Evolutionary conservation across 2,329 filamentous ascomycete species (phyloP), one percentile per base, ranked within the genome.

Genomic region (Chalaropsis ovoidea): DNA sequence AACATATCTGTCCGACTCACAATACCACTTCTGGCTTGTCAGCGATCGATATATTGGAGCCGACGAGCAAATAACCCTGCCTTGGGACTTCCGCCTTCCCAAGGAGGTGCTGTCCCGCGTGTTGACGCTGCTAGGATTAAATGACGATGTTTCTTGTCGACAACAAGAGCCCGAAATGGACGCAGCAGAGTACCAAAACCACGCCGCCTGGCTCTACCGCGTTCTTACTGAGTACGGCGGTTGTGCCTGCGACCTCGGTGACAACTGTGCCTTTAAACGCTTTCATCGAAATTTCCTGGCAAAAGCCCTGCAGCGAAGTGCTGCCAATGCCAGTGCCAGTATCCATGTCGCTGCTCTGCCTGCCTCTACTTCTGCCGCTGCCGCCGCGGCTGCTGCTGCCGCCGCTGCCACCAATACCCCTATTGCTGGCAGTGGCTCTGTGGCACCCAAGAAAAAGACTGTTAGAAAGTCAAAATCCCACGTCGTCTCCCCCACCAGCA

Each of bases 21-120:
- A 85, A 0, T 95, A 93, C 72, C 90, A 94, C 72, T 96, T 97
- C 74, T 96, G 93, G 83, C 86, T 96, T 69, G 85, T 96, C 67
- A 91, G 90, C 70, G 89, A 89, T 70, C 83, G 88, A 64, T 81
- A 86, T 45, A 91, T 97, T 65, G 75, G 81, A 17, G 78, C 84
- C 0, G 79, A 81, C 49, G 84, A 86, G 71, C 83, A 85, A 71
- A 84, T 82, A 71, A 89, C 79, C 31, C 82, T 80, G 70, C 82
- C 77, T 64, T 90, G 80, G 89, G 89, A 85, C 72, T 93, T 81
- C 76, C 83, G 75, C 69, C 82, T 81, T 69, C 82, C 78, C 70
- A 87, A 79, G 72, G 82, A 77, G 68, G 76, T 79, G 1, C 77
- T 78, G 64, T 73, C 76, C 3, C 79, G 82, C 41, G 83, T 84